Conservation (phyloP, 371 early-diverging fungal genomes). For the Mortierella sp. region DNA sequence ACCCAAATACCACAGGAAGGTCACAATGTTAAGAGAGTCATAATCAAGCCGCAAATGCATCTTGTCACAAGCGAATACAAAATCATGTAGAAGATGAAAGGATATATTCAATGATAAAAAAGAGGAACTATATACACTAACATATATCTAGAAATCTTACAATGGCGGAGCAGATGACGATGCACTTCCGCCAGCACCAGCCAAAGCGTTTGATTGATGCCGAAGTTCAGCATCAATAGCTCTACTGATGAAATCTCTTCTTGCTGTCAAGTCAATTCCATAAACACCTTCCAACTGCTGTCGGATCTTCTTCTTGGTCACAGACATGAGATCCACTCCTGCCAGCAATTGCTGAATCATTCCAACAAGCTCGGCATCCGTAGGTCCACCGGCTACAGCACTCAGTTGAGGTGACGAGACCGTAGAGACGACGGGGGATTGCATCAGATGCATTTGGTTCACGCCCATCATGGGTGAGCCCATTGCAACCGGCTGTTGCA, state of each 20-base stretch:
- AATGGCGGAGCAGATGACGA: slow-evolving; percentile 7
- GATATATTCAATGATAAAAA: too few species aligned
- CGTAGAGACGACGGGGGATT: slow-evolving; percentile 20
- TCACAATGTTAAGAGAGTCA: too few species aligned
- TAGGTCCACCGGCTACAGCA: slow-evolving; percentile 57
- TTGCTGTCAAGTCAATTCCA: slow-evolving; percentile 80
- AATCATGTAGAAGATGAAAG: too few species aligned
- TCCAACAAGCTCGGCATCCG: slow-evolving; percentile 82
- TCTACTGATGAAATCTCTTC: slow-evolving; percentile 88
- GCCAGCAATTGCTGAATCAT: slow-evolving; percentile 83
- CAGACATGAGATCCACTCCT: slow-evolving; percentile 78
- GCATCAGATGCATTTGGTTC: slow-evolving; percentile 25
- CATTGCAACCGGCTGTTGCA: slow-evolving; percentile 5
- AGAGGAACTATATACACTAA: too few species aligned
- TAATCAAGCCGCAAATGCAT: too few species aligned
- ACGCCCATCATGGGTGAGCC: slow-evolving; percentile 29
- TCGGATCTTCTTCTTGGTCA: slow-evolving; percentile 90
- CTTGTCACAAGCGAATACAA: too few species aligned
- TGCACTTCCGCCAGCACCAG: not conserved
- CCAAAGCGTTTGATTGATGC: not conserved
- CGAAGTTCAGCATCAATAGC: slow-evolving; percentile 85
- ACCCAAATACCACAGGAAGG: too few species aligned
- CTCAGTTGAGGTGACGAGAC: slow-evolving; percentile 16
- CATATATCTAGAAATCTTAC: not conserved
- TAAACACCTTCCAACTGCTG: slow-evolving; percentile 82